Evolutionary conservation across 805 yeast species (phyloP).

Genomic region (Metschnikowia santaceciliae): DNA sequence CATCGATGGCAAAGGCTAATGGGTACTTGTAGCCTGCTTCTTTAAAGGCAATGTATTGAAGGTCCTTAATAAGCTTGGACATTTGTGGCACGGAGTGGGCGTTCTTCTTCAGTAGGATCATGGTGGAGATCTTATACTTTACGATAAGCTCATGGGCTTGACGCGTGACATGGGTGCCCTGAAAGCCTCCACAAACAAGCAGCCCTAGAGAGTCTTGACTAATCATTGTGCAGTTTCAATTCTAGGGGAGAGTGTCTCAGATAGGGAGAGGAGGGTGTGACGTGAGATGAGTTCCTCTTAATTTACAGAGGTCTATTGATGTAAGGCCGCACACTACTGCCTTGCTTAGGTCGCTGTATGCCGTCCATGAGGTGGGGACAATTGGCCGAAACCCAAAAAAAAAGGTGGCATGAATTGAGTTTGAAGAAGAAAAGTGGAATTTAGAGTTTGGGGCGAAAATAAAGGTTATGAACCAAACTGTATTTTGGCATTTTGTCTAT

Average conservation of each 20-base stretch:
- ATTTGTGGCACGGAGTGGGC: slow-evolving; percentile 48
- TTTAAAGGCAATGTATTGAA: slow-evolving; percentile 50
- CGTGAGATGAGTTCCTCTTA: background rate
- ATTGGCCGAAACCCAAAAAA: background rate
- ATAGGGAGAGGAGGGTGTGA: background rate
- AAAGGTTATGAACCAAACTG: too few relatives aligned
- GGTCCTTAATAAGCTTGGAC: slow-evolving; percentile 45
- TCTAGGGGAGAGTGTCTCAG: background rate
- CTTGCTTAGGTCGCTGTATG: background rate
- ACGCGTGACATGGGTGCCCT: slow-evolving; percentile 49
- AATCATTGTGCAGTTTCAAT: background rate
- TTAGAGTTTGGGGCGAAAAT: too few relatives aligned
- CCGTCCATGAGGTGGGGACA: background rate
- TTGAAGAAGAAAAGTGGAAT: too few relatives aligned
- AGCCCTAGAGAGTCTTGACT: slow-evolving; percentile 36
- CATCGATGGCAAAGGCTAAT: slow-evolving; percentile 54
- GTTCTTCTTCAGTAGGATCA: slow-evolving; percentile 51
- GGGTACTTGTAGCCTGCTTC: slow-evolving; percentile 50
- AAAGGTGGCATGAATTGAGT: too few relatives aligned
- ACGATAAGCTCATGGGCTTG: slow-evolving; percentile 51
- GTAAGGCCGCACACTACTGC: background rate
- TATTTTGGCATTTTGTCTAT: too few relatives aligned
- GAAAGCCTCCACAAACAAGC: slow-evolving; percentile 56
- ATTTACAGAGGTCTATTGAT: background rate
- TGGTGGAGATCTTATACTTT: slow-evolving; percentile 47